Conservation (phyloP, 2,329 filamentous ascomycete species). For the Scolecobasidium constrictum region DNA sequence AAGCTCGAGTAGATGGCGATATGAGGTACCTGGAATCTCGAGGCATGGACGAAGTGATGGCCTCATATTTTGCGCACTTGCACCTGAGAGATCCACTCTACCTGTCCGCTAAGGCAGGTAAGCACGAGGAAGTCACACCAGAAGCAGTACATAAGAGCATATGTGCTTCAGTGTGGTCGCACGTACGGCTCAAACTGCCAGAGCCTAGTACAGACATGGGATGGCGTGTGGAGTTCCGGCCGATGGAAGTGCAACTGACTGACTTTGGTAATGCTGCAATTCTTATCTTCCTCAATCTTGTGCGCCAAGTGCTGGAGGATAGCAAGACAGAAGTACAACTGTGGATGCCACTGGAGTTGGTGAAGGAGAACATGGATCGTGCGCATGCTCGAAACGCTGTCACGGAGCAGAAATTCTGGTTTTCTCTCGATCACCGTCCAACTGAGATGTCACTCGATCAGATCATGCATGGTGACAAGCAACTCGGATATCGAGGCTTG, state of each 20-base stretch:
- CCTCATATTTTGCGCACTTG: too few relatives aligned
- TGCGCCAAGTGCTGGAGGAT: neutral
- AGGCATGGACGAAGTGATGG: constrained; percentile 6
- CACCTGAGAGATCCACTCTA: too few relatives aligned
- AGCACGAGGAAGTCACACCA: neutral
- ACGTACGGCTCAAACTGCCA: constrained; percentile 5
- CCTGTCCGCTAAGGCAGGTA: too few relatives aligned
- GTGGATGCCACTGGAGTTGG: neutral
- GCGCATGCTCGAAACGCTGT: neutral
- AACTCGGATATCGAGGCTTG: too few relatives aligned
- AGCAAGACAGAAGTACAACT: neutral
- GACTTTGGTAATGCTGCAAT: constrained; percentile 98
- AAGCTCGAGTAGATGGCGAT: neutral
- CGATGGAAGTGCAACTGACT: constrained; percentile 97
- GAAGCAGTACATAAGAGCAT: constrained; percentile 2
- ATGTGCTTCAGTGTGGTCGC: neutral
- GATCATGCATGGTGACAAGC: too few relatives aligned
- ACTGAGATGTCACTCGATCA: too few relatives aligned
- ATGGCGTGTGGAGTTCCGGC: constrained; percentile 96
- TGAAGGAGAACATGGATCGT: neutral
- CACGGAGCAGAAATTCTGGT: neutral
- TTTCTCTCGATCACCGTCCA: neutral
- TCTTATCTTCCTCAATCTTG: too few relatives aligned
- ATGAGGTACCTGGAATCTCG: neutral
- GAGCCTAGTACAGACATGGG: too few relatives aligned